Evolutionary conservation across 495 filamentous ascomycete genomes (phyloP).

Genomic region (Recurvomyces mirabilis): DNA sequence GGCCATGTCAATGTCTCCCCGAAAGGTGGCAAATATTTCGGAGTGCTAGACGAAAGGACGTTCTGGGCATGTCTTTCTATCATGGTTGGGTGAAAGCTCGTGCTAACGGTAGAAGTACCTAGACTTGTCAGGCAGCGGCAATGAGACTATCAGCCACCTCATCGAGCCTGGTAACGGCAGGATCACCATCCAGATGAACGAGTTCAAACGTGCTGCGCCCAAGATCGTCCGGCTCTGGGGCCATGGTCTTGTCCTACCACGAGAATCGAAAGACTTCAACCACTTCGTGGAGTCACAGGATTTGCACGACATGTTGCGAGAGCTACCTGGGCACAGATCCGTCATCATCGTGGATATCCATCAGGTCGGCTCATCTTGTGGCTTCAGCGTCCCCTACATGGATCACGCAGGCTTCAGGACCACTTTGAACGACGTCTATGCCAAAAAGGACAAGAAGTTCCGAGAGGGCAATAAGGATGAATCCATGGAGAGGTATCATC

Average conservation of each 20-base stretch:
- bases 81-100: too few relatives aligned
- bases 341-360: slow-evolving; percentile 28
- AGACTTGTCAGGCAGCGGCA: slow-evolving; percentile 26
- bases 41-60: slow-evolving; percentile 18
- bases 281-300: slow-evolving; percentile 19
- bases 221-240: slow-evolving; percentile 28
- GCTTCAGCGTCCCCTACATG: slow-evolving; percentile 43
- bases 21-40: slow-evolving; percentile 28
- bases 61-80: too few relatives aligned
- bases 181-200: slow-evolving; percentile 27
- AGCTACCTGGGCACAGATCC: slow-evolving; percentile 19
- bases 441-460: slow-evolving; percentile 34
- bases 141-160: slow-evolving; percentile 28
- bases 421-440: slow-evolving; percentile 39
- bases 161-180: slow-evolving; percentile 27
- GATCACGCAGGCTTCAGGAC: slow-evolving; percentile 40
- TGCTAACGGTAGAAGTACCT: too few relatives aligned
- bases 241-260: slow-evolving; percentile 22
- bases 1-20: slow-evolving; percentile 31
- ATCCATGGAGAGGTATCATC: slow-evolving; percentile 40
- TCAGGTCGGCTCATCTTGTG: slow-evolving; percentile 33
- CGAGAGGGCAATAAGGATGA: slow-evolving; percentile 36
- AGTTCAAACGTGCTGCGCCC: slow-evolving; percentile 26
- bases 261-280: slow-evolving; percentile 19
- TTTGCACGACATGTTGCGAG: slow-evolving; percentile 23